Conservation (phyloP, 768 basidiomycete species). For the Dendrothele bispora region DNA sequence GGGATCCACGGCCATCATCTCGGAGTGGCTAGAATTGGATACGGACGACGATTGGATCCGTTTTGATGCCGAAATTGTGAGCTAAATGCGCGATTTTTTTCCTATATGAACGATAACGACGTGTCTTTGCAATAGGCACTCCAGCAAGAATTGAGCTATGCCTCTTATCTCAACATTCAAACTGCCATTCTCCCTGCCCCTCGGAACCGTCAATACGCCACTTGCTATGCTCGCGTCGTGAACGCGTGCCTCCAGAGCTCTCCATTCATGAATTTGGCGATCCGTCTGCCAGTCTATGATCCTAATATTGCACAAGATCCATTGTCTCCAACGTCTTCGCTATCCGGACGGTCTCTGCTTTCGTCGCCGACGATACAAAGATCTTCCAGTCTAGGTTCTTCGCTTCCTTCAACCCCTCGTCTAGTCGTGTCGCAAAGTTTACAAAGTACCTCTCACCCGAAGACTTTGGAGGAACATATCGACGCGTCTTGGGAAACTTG, state of each 20-base stretch:
- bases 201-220: constrained; percentile 71
- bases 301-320: constrained; percentile 55
- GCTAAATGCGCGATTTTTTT: constrained; percentile 26
- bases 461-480: constrained; percentile 54
- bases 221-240: constrained; percentile 92
- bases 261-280: constrained; percentile 76
- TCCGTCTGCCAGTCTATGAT: constrained; percentile 83
- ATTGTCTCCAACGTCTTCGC: constrained; percentile 19
- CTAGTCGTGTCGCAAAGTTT: constrained; percentile 36
- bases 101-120: constrained; percentile 1
- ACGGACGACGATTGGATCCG: constrained; percentile 91
- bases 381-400: background rate
- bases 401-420: constrained; percentile 27
- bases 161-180: constrained; percentile 86
- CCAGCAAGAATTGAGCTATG: constrained; percentile 89
- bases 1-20: constrained; percentile 71
- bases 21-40: constrained; percentile 96
- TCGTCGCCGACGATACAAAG: constrained; percentile 17
- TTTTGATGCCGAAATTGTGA: constrained; percentile 92
- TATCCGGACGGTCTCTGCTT: constrained; percentile 4
- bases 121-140: constrained; percentile 65
- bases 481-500: constrained; percentile 97
- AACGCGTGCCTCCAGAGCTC: constrained; percentile 70
- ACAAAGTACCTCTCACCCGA: constrained; percentile 26
- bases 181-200: constrained; percentile 89